Percentiles rank a stretch among this genome's conserved stretches.
Conservation (phyloP, 441 rosid genomes). For the Arabidopsis lyrata region DNA sequence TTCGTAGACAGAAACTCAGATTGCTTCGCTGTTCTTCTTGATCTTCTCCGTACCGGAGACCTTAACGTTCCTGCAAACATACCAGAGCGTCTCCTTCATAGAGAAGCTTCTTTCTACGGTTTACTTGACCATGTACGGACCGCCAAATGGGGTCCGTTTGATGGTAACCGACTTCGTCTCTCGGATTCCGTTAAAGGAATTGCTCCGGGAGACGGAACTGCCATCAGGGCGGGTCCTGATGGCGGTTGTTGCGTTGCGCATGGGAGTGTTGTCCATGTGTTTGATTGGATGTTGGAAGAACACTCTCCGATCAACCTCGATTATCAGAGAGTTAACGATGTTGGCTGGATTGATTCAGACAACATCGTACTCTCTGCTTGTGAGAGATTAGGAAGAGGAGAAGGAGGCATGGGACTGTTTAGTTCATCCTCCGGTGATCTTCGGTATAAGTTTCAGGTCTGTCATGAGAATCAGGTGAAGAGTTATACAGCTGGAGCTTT, state of each 20-base stretch:
- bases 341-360: conserved; percentile 75
- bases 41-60: conserved; percentile 96
- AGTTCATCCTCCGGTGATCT: conserved; percentile 74
- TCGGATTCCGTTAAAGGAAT: conserved; percentile 65
- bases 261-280: conserved; percentile 87
- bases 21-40: conserved; percentile 86
- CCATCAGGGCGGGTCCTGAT: conserved; percentile 87
- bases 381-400: conserved; percentile 79
- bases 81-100: conserved; percentile 70
- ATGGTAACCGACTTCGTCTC: conserved; percentile 74
- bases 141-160: conserved; percentile 85
- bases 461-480: conserved; percentile 71
- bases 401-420: conserved; percentile 95
- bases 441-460: conserved; percentile 73
- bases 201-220: conserved; percentile 96
- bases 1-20: conserved; percentile 90
- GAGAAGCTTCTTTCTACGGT: conserved; percentile 91
- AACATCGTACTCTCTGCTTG: conserved; percentile 74
- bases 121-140: conserved; percentile 76
- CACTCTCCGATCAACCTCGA: conserved; percentile 78
- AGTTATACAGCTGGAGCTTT: conserved; percentile 90
- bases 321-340: conserved; percentile 90
- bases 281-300: conserved; percentile 91
- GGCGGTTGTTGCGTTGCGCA: conserved; percentile 97
- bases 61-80: conserved; percentile 68